These are phyloP conservation scores for Parietaria judaica DNA, from an alignment of 306 rosid species.

Conservation along the genomic window DNA sequence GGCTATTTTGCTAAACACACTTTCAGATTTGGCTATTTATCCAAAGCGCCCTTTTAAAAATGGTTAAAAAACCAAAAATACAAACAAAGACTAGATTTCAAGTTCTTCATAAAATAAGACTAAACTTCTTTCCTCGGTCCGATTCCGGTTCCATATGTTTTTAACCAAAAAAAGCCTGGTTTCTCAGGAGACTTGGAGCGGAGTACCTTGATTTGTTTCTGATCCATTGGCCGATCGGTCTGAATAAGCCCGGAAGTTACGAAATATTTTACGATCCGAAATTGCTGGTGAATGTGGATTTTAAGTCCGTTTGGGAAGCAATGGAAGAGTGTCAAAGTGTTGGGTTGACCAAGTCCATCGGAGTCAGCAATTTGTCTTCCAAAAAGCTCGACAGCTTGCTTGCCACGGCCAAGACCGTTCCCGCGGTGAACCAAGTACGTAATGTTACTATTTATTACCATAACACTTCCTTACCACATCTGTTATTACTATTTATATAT, in stretches of 20 bases:
- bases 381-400: slow-evolving; percentile 48
- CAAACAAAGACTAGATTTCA: too few species aligned
- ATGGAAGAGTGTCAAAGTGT: slow-evolving; percentile 66
- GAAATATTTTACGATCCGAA: slow-evolving; percentile 30
- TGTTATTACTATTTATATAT: too few species aligned
- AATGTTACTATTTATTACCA: too few species aligned
- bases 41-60: too few species aligned
- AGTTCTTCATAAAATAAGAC: too few species aligned
- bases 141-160: too few species aligned
- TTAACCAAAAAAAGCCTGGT: too few species aligned
- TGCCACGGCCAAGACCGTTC: slow-evolving; percentile 55
- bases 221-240: slow-evolving; percentile 25
- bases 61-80: too few species aligned
- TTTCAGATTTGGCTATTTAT: too few species aligned
- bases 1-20: too few species aligned
- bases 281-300: slow-evolving; percentile 31
- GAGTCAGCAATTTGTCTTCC: slow-evolving; percentile 77
- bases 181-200: slow-evolving; percentile 21
- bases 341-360: slow-evolving; percentile 74
- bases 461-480: too few species aligned
- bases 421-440: slow-evolving; percentile 58
- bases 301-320: slow-evolving; percentile 58
- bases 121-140: too few species aligned
- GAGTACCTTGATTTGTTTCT: slow-evolving; percentile 29
- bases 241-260: slow-evolving; percentile 10